Percentiles rank a stretch among this genome's conserved stretches.
Conservation (phyloP, 2,329 filamentous ascomycete genomes). For the Graphiopsis chlorocephala region DNA sequence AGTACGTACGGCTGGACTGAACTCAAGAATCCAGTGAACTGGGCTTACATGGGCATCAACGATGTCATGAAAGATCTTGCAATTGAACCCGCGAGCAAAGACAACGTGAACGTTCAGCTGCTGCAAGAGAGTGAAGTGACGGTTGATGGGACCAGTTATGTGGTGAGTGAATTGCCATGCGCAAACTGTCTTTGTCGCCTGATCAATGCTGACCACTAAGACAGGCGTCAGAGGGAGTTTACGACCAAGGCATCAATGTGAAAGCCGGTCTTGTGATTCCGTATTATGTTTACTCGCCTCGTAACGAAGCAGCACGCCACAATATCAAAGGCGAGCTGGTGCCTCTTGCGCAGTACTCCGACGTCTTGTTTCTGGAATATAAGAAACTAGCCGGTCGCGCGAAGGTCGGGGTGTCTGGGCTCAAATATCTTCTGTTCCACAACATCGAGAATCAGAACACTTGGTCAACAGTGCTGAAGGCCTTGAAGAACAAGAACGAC, state of each 20-base stretch:
- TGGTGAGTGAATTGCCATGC: background rate
- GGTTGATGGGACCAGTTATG: constrained; percentile 9
- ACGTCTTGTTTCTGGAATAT: constrained; percentile 9
- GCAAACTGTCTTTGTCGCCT: background rate
- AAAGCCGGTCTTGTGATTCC: constrained; percentile 1
- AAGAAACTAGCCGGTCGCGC: background rate
- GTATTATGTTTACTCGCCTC: constrained; percentile 11
- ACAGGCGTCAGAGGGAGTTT: background rate
- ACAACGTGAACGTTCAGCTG: constrained; percentile 7
- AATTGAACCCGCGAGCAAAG: constrained; percentile 13
- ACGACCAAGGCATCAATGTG: constrained; percentile 14
- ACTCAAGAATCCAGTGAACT: background rate
- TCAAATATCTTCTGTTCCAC: constrained; percentile 10
- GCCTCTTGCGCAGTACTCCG: constrained; percentile 9
- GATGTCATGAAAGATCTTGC: constrained; percentile 11
- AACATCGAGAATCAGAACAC: constrained; percentile 8
- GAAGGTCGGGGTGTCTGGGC: background rate
- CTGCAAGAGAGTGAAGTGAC: constrained; percentile 11
- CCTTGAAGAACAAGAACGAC: constrained; percentile 4
- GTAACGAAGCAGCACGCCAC: background rate
- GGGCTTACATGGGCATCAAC: constrained; percentile 10
- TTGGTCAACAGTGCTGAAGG: constrained; percentile 2
- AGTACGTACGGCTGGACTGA: constrained; percentile 7
- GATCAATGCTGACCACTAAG: background rate
- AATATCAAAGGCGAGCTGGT: constrained; percentile 3